These are phyloP conservation scores for Rhynchosporium graminicola DNA, from an alignment of 2,329 filamentous ascomycete genomes.

Conservation along the genomic window DNA sequence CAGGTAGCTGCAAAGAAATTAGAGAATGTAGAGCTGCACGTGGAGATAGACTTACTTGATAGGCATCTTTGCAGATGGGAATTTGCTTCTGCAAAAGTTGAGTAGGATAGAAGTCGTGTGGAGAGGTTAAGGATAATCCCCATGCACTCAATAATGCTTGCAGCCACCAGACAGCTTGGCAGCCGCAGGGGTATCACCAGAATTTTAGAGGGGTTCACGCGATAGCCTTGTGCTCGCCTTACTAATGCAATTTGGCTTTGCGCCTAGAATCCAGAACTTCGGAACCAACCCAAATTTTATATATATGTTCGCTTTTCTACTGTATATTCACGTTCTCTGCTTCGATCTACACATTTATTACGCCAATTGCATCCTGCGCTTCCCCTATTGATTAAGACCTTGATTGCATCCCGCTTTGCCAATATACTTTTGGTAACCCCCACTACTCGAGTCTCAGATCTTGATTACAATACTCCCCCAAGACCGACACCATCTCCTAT, in stretches of 20 bases:
- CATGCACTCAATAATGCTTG: constrained; percentile 2
- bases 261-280: not conserved
- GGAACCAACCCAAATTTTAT: not conserved
- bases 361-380: not conserved
- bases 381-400: constrained; percentile 11
- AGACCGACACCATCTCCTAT: not conserved
- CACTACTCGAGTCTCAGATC: not conserved
- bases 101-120: constrained; percentile 16
- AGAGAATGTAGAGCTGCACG: constrained; percentile 15
- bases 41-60: constrained; percentile 48
- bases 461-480: constrained; percentile 14
- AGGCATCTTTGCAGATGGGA: constrained; percentile 45
- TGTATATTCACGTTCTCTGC: not conserved
- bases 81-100: constrained; percentile 12
- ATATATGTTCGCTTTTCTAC: not conserved
- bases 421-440: constrained; percentile 2
- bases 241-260: constrained; percentile 12
- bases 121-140: constrained; percentile 3
- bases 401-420: constrained; percentile 12
- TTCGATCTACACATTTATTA: not conserved
- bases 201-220: constrained; percentile 2
- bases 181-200: constrained; percentile 11
- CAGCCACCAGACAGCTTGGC: not conserved
- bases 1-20: constrained; percentile 69
- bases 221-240: constrained; percentile 14